Conservation (phyloP, 495 filamentous ascomycete genomes). For the Podospora australis region DNA sequence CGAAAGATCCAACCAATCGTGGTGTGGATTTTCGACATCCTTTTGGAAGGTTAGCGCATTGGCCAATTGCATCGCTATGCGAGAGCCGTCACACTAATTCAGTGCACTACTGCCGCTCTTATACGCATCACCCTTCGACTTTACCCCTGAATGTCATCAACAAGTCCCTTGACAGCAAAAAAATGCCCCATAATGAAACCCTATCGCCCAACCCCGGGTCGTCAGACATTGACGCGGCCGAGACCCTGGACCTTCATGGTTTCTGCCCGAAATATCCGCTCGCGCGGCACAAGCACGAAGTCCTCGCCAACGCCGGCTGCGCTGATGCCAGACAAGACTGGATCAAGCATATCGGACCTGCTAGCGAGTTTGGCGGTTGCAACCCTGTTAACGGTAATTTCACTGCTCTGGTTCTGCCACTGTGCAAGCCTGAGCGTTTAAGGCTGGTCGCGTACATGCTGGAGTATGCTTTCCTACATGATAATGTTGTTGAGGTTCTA, state of each 20-base stretch:
- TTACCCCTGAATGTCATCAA: too few species aligned
- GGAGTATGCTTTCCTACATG: constrained; percentile 6
- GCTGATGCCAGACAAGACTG: constrained; percentile 3
- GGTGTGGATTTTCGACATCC: too few species aligned
- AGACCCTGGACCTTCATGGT: constrained; percentile 3
- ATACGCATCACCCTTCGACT: too few species aligned
- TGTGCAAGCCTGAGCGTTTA: neutral
- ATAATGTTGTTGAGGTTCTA: neutral
- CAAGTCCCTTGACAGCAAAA: too few species aligned
- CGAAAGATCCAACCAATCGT: too few species aligned
- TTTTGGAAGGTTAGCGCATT: too few species aligned
- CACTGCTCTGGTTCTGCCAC: neutral
- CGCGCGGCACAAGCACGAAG: neutral
- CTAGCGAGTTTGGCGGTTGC: neutral
- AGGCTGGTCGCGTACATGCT: neutral
- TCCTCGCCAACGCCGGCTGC: constrained; percentile 6
- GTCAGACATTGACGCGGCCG: too few species aligned
- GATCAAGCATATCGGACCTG: constrained; percentile 1
- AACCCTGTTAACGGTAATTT: neutral
- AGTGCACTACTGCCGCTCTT: too few species aligned
- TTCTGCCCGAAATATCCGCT: constrained; percentile 3
- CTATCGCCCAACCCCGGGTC: too few species aligned
- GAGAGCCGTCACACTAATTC: too few species aligned
- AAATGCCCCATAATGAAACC: too few species aligned
- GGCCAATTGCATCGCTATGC: too few species aligned